Conservation (phyloP, 768 basidiomycete species). For the Suillus variegatus region DNA sequence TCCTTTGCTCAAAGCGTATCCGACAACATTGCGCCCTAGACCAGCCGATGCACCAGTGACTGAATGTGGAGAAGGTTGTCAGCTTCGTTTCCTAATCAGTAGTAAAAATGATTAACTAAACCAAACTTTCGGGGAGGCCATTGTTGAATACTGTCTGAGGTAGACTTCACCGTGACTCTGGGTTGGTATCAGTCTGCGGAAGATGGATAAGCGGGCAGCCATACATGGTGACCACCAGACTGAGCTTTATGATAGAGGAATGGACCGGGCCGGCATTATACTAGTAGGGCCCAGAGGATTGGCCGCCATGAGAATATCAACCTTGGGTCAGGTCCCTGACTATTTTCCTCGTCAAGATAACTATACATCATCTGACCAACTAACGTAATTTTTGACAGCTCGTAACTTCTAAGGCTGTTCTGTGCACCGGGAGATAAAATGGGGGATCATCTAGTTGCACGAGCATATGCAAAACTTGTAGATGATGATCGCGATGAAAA, state of each 20-base stretch:
- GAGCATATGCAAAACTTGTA: conserved; percentile 19
- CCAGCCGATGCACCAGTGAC: conserved; percentile 46
- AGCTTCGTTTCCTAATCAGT: neutral
- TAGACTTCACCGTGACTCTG: neutral
- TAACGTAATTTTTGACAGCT: conserved; percentile 23
- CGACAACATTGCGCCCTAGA: conserved; percentile 38
- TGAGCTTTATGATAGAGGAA: neutral
- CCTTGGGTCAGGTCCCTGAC: neutral
- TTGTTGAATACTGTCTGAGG: conserved; percentile 7
- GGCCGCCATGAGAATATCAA: neutral
- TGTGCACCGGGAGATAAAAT: conserved; percentile 25
- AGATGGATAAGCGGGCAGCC: neutral
- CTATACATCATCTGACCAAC: conserved; percentile 26
- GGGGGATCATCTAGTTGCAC: conserved; percentile 22
- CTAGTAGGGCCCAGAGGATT: neutral
- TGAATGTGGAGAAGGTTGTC: conserved; percentile 13
- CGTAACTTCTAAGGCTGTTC: conserved; percentile 18
- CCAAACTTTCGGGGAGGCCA: conserved; percentile 21
- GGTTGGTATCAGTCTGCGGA: neutral
- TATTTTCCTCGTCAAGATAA: conserved; percentile 13
- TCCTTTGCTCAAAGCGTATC: conserved; percentile 36
- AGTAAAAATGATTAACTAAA: conserved; percentile 18
- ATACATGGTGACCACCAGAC: neutral
- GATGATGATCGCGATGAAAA: conserved; percentile 2
- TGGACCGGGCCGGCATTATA: neutral